Evolutionary conservation across 345 rosid genomes (phyloP).

Genomic region (Brassica napus): Da-Ae NC_063445.1:14646501-14647000

Average conservation of each 20-base stretch:
- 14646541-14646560: slow-evolving; percentile 49
- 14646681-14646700: slow-evolving; percentile 43
- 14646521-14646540: slow-evolving; percentile 22
- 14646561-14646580: slow-evolving; percentile 49
- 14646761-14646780: slow-evolving; percentile 49
- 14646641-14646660: neutral
- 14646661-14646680: slow-evolving; percentile 26
- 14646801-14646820: slow-evolving; percentile 88
- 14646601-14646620: slow-evolving; percentile 59
- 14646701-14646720: slow-evolving; percentile 46
- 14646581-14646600: slow-evolving; percentile 38
- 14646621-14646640: slow-evolving; percentile 19
- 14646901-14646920: slow-evolving; percentile 95
- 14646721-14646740: slow-evolving; percentile 62
- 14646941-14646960: slow-evolving; percentile 79
- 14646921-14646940: slow-evolving; percentile 93
- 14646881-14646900: slow-evolving; percentile 47
- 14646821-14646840: slow-evolving; percentile 72
- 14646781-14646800: slow-evolving; percentile 69
- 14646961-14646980: slow-evolving; percentile 79
- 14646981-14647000: slow-evolving; percentile 80
- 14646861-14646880: slow-evolving; percentile 54
- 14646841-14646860: slow-evolving; percentile 64
- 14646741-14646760: slow-evolving; percentile 44
- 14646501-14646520: slow-evolving; percentile 55